Evolutionary conservation across 2,329 filamentous ascomycete species (phyloP), one percentile per base, ranked within the genome.

Genomic region (Lecanoromycetidae sp.): DNA sequence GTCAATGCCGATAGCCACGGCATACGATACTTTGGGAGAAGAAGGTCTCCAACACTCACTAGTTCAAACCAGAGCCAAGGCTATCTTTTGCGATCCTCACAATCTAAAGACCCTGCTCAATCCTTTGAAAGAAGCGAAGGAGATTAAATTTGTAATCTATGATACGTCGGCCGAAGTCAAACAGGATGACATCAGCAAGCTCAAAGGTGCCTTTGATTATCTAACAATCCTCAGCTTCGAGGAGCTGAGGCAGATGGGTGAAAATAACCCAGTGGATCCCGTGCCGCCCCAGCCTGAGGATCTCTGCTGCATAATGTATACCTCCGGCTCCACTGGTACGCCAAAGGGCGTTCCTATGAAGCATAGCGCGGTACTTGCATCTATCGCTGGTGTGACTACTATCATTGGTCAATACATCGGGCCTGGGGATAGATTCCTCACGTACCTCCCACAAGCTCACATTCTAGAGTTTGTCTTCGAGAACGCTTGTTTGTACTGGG

Each of bases 401-500:
- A 80, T 86, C 52, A 80, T 96, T 39, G 84, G 84, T 19, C 79
- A 82, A 49, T 82, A 82, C 58, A 77, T 96, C 41, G 82, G 80
- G 51, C 79, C 82, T 49, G 78, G 75, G 37, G 91, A 98, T 57
- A 76, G 76, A 37, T 72, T 96, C 35, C 75, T 98, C 37, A 87
- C 88, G 19, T 98, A 96, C 65, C 77, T 98, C 12, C 91, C 91
- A 1, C 80, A 94, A 44, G 88, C 91, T 2, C 91, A 98, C 62
- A 96, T 96, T 58, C 80, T 98, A 58, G 91, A 98, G 66, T 91
- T 94, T 65, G 84, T 90, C 50, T 86, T 98, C 55, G 91, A 98
- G 68, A 95, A 94, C 63, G 72, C 90, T 6, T 86, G 84, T 49
- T 67, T 98, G 52, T 91, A 81, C 67, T 85, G 90, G 72, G 91